Evolutionary conservation across 495 filamentous ascomycete species (phyloP), one percentile per base, ranked within the genome.

Genomic region (Xylaria cubensis): DNA sequence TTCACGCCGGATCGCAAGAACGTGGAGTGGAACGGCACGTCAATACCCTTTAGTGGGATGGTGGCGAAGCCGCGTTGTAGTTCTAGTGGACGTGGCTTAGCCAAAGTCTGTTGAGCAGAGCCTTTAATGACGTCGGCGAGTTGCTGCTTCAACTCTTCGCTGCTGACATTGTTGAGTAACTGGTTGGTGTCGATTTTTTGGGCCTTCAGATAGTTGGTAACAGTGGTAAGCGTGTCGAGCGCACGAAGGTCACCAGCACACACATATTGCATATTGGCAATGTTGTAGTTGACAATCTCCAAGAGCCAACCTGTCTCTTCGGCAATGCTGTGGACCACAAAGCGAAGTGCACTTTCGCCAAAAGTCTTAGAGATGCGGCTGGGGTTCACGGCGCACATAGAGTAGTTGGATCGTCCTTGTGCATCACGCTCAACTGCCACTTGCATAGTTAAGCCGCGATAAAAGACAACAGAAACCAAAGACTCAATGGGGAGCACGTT

Each of bases 401-500:
- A 92, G 85, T 99, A 99, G 85, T 97, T 98, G 64, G 94, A 97
- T 55, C 96, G 92, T 65, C 96, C 96, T 70, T 89, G 84, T 68
- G 90, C 94, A 81, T 99, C 96, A 79, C 96, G 94, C 82, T 98
- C 97, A 75, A 99, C 96, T 50, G 96, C 96, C 62, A 99, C 97
- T 82, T 99, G 96, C 96, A 99, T 99, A 21, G 96, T 99, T 74
- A 99, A 86, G 78, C 96, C 96, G 78, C 96, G 93, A 85, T 99
- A 99, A 87, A 99, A 99, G 69, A 98, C 96, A 32, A 99, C 96
- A 0, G 96, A 97, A 0, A 99, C 96, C 79, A 99, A 88, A 78
- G 91, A 94, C 86, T 99, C 97, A 79, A 99, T 98, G 13, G 97
- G 97, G 92, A 99, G 97, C 81, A 99, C 97, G 75, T 99, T 97